These are phyloP conservation scores for Pyricularia sp. DNA, from an alignment of 2,329 filamentous ascomycete species.

Conservation along the genomic window DNA sequence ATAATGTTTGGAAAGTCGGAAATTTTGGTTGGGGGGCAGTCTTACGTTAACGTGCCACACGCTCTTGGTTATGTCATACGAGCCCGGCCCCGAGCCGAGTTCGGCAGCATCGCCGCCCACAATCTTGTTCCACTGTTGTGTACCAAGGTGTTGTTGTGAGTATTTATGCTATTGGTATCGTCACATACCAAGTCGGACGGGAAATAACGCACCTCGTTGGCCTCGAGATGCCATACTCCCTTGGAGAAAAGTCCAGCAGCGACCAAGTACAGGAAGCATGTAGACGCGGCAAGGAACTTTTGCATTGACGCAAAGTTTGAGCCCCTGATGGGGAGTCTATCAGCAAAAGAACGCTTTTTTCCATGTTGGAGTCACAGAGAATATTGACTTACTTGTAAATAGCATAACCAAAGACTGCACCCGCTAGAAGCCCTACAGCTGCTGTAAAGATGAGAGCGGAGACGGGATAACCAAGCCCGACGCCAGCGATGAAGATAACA, in stretches of 20 bases:
- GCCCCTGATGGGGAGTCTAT: conserved; percentile 6
- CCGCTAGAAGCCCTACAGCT: conserved; percentile 60
- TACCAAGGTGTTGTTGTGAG: background rate
- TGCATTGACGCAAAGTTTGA: conserved; percentile 13
- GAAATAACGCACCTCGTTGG: conserved; percentile 26
- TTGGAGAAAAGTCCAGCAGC: conserved; percentile 72
- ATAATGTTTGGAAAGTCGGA: no score
- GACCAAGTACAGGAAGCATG: conserved; percentile 72
- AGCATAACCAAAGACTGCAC: conserved; percentile 57
- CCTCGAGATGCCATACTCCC: conserved; percentile 63
- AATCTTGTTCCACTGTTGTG: conserved; percentile 44
- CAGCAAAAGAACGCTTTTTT: background rate
- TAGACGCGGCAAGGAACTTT: conserved; percentile 63
- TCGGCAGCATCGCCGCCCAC: conserved; percentile 46
- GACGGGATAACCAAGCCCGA: conserved; percentile 67
- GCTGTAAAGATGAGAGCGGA: conserved; percentile 70
- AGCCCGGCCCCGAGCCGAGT: conserved; percentile 52
- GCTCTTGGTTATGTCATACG: conserved; percentile 65
- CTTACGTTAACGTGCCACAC: conserved; percentile 75
- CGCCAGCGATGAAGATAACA: conserved; percentile 78
- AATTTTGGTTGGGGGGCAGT: no score
- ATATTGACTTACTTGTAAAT: conserved; percentile 60
- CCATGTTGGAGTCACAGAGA: background rate
- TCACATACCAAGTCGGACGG: background rate
- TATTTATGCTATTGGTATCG: background rate